Base-by-base conservation (phyloP, 2,329 filamentous ascomycete genomes). In the Penicillium sp. region DNA sequence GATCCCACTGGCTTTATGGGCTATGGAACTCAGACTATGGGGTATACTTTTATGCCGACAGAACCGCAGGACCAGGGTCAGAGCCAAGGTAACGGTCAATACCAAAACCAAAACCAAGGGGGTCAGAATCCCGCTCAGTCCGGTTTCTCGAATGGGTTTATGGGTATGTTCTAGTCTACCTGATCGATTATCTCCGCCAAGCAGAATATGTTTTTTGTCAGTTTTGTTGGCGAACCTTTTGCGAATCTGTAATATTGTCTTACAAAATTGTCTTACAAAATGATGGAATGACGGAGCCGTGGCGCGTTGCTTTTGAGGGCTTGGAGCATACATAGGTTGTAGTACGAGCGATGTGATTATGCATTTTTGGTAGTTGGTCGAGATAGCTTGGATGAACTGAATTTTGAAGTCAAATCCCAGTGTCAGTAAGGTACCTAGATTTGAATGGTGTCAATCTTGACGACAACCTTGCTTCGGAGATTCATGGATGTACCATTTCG, bases 141-240 rank as follows among this genome's bases (percentile, higher is more conserved):
- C n/a, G 33, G 47, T 24, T 62, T 61, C 59, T 47, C 62, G 35
- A 59, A 62, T 53, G 59, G 60, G 5, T 65, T 66, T 44, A 48
- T 66, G 48, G 62, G 61, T 14, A 37, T 67, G 26, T 63, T 66
- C 37, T 63, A 61, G 47, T 14, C 16, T 47, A 19, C n/a, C 24
- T 26, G 26, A 21, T 14, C 13, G 22, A 21, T 31, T 22, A 41
- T 14, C 13, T 33, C 13, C 31, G 3, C 19, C 2, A 19, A 19
- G 11, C 19, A 21, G 39, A 21, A 21, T 19, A 41, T 41, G 5
- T 1, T 11, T 5, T 5, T 22, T 5, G 39, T 41, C 19, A 14
- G 11, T 41, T 22, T 19, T 19, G 7, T 39, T 19, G 35, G 10
- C 39, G 39, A 41, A 10, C 19, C 1, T 29, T 22, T 19, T 21